phyloP scores from a whole-genome alignment of 208 protist genomes.

The Hexamita inflata region DNA sequence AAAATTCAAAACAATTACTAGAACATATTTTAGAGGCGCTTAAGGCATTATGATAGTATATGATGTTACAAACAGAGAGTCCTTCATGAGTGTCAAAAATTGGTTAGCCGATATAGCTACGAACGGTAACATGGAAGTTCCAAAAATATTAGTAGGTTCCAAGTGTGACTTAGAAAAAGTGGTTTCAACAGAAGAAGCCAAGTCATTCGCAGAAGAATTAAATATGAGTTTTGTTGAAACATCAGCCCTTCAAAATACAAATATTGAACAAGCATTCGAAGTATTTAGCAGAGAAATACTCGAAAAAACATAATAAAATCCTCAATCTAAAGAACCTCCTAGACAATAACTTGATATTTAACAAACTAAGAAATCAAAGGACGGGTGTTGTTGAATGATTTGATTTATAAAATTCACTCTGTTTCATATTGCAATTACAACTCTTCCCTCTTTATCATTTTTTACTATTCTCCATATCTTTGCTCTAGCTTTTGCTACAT shows the following conservation, averaged over 20 bases:
- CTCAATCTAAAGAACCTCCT: too few species aligned
- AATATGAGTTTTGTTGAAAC: slow-evolving; percentile 18
- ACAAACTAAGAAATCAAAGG: too few species aligned
- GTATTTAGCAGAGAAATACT: neutral
- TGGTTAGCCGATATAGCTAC: neutral
- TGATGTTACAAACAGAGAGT: slow-evolving; percentile 22
- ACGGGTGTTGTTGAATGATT: too few species aligned
- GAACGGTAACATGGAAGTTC: slow-evolving; percentile 1
- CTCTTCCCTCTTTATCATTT: too few species aligned
- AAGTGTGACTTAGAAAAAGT: slow-evolving; percentile 6
- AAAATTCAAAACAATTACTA: slow-evolving; percentile 31
- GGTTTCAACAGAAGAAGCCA: slow-evolving; percentile 13
- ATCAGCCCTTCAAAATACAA: slow-evolving; percentile 9
- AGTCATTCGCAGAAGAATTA: slow-evolving; percentile 21
- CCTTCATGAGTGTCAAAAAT: slow-evolving; percentile 12
- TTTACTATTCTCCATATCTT: too few species aligned
- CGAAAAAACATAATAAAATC: too few species aligned
- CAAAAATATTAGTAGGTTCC: slow-evolving; percentile 15
- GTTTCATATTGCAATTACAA: too few species aligned
- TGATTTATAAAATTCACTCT: too few species aligned
- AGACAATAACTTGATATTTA: too few species aligned
- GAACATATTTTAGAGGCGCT: slow-evolving; percentile 32
- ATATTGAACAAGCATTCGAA: slow-evolving; percentile 26
- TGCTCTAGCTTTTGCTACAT: too few species aligned
- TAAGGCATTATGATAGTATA: slow-evolving; percentile 23